These are phyloP conservation scores for Tritrichomonas musculus DNA, from an alignment of 208 protist species.

Conservation along the genomic window DNA sequence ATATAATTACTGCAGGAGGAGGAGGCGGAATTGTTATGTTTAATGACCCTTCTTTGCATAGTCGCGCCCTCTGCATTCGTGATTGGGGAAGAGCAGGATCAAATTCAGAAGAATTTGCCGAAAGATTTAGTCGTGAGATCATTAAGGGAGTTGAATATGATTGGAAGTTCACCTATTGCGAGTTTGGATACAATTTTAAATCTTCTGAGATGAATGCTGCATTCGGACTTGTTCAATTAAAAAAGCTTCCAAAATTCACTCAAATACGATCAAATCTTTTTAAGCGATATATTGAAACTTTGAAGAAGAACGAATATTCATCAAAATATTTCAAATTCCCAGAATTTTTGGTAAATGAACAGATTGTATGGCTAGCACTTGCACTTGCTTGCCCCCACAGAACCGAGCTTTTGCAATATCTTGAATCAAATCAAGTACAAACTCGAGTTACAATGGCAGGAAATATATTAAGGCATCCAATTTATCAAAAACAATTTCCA, in stretches of 20 bases:
- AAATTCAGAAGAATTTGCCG: slow-evolving; percentile 42
- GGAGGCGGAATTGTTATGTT: slow-evolving; percentile 49
- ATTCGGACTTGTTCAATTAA: slow-evolving; percentile 45
- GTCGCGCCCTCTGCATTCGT: slow-evolving; percentile 37
- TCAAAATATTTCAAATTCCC: slow-evolving; percentile 26
- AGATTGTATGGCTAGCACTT: slow-evolving; percentile 41
- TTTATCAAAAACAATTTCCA: slow-evolving; percentile 30
- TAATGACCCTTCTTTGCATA: not conserved
- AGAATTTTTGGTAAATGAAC: not conserved
- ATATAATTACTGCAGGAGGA: slow-evolving; percentile 46
- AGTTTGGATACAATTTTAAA: slow-evolving; percentile 50
- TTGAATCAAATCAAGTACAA: slow-evolving; percentile 44
- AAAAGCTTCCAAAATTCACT: slow-evolving; percentile 40
- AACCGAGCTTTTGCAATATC: slow-evolving; percentile 32
- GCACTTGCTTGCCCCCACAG: slow-evolving; percentile 36
- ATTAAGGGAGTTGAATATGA: slow-evolving; percentile 47
- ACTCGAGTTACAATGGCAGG: slow-evolving; percentile 48
- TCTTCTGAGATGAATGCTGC: slow-evolving; percentile 48
- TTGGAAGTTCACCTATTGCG: slow-evolving; percentile 49
- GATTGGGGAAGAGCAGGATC: slow-evolving; percentile 49
- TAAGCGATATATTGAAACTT: slow-evolving; percentile 37
- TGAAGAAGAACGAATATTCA: not conserved
- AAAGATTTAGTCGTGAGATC: slow-evolving; percentile 41
- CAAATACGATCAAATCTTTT: not conserved
- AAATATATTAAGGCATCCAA: slow-evolving; percentile 45